Evolutionary conservation across 768 basidiomycete genomes (phyloP), one percentile per base, ranked within the genome.

Genomic region (Paxillus rubicundulus): DNA sequence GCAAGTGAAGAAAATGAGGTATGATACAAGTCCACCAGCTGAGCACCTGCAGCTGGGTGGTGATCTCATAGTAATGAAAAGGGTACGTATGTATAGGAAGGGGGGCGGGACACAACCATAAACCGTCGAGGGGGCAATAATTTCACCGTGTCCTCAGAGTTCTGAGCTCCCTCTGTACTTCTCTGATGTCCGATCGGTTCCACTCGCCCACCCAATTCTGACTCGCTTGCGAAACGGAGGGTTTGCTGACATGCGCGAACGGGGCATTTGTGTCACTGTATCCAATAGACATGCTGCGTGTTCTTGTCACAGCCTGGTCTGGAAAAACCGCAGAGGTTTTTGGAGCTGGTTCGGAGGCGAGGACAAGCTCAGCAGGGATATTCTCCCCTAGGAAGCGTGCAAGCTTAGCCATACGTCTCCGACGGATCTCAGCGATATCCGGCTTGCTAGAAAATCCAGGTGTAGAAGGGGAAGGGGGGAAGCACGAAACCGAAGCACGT

Each of bases 331-430:
- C 9, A 32, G 54, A 0, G 7, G 24, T 20, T n/a, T 45, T 59
- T 14, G 51, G 18, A 21, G 40, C 13, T 4, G 49, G 7, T 7
- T 56, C 50, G 2, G 64, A 17, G 14, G 72, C 60, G 32, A 74
- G 69, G 40, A 85, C 75, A 21, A 85, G 75, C 59, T 82, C 82
- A 2, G 75, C 63, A 14, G 84, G 84, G 36, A 85, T 70, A 53
- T 76, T 77, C 66, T 84, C 82, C 32, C 84, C 84, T 7, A 85
- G 70, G 20, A 80, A 81, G 39, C 82, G 75, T 2, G 72, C 63
- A 32, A 85, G 72, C 64, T 85, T 85, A 6, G 79, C 81, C 75
- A 84, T 74, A 56, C 78, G 79, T 56, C 70, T 73, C 40, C 82
- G 63, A 17, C 75, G 72, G 16, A 70, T 57, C 54, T 72, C 73